phyloP scores from a whole-genome alignment of 495 filamentous ascomycete species.

The Margaritispora aquatica region DNA sequence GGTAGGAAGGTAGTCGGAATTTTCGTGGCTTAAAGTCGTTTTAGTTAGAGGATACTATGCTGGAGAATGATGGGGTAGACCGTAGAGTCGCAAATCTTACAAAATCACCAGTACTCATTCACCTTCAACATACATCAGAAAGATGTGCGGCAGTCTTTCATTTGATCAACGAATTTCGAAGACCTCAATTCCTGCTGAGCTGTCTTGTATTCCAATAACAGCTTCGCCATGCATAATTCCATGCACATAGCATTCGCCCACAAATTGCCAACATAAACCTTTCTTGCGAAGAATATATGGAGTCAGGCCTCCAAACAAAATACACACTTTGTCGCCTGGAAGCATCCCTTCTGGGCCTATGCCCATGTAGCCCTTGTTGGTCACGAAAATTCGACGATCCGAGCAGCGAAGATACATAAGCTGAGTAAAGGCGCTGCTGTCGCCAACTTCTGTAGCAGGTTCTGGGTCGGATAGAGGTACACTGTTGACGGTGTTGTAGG shows the following conservation, averaged over 20 bases:
- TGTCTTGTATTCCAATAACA: background rate
- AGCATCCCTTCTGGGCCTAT: background rate
- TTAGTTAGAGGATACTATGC: no score
- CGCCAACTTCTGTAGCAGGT: background rate
- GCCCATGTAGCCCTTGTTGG: background rate
- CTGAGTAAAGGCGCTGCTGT: background rate
- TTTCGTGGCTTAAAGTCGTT: no score
- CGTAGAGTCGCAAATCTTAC: no score
- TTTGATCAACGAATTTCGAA: background rate
- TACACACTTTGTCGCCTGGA: constrained; percentile 2
- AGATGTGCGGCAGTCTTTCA: background rate
- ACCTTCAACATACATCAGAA: no score
- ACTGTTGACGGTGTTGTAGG: background rate
- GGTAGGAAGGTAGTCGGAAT: no score
- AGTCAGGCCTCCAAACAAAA: background rate
- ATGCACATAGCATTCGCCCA: background rate
- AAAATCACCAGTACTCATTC: no score
- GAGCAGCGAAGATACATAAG: background rate
- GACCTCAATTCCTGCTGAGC: background rate
- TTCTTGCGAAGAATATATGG: background rate
- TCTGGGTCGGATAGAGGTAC: background rate
- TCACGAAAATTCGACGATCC: background rate
- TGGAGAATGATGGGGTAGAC: no score
- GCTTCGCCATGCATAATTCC: background rate
- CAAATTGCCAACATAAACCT: background rate